phyloP scores from a whole-genome alignment of 805 yeast species.

The Metschnikowia kunwiensis region DNA sequence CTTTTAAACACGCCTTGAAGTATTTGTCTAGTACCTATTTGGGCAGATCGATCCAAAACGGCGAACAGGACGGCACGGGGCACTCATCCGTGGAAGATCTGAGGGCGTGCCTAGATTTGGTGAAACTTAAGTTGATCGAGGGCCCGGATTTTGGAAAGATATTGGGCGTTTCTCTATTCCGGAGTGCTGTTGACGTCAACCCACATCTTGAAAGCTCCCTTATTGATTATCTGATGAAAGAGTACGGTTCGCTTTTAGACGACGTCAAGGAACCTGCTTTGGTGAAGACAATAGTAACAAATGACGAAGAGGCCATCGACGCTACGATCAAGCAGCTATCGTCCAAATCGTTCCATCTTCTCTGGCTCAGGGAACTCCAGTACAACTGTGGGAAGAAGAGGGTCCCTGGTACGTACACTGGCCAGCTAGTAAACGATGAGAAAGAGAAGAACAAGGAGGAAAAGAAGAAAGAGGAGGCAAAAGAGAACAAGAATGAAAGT shows the following conservation, averaged over 20 bases:
- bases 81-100: constrained; percentile 91
- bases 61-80: constrained; percentile 50
- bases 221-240: constrained; percentile 25
- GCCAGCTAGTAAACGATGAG: constrained; percentile 11
- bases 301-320: constrained; percentile 60
- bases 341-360: constrained; percentile 47
- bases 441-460: constrained; percentile 10
- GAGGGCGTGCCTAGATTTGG: constrained; percentile 70
- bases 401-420: constrained; percentile 23
- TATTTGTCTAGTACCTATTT: constrained; percentile 62
- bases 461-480: constrained; percentile 8
- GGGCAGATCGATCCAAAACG: constrained; percentile 59
- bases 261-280: constrained; percentile 16
- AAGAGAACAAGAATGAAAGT: constrained; percentile 8
- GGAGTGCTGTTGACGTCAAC: constrained; percentile 8
- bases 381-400: constrained; percentile 30
- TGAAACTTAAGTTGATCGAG: constrained; percentile 62
- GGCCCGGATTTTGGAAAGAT: constrained; percentile 63
- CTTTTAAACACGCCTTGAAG: constrained; percentile 72
- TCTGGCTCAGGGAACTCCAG: constrained; percentile 60
- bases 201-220: constrained; percentile 21
- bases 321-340: constrained; percentile 34
- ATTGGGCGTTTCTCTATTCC: constrained; percentile 15
- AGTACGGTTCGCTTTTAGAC: constrained; percentile 14
- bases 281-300: constrained; percentile 39